Evolutionary conservation across 2,329 filamentous ascomycete species (phyloP), one percentile per base, ranked within the genome.

Genomic region (Rugonectria rugulosa): DNA sequence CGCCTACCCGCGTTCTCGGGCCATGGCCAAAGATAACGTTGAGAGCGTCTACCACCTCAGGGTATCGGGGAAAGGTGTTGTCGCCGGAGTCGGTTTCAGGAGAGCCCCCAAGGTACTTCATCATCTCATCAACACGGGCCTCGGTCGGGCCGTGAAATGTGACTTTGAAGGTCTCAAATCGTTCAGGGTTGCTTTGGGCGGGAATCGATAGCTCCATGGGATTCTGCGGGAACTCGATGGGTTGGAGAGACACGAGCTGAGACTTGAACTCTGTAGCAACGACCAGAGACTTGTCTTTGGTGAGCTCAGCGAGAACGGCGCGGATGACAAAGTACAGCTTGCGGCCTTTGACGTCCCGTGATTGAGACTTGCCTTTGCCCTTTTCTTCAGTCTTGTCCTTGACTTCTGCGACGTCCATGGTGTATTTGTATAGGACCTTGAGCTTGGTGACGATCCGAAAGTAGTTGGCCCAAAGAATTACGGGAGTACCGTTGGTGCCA

Each of bases 391-490:
- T 42, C 32, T 51, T 44, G 0, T 57, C 31, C 20, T 24, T 40
- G 3, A 68, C 36, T 27, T 73, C 67, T 2, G 56, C 62, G 10
- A 78, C 74, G 2, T 74, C 68, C 9, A 85, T 56, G 3, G 71
- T 73, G 65, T 85, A 85, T 53, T 75, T 79, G 65, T 74, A 78
- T 5, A 83, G 54, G 0, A 61, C 55, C 2, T 71, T 63, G 0
- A 70, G 63, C 34, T 74, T 73, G 7, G 80, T 59, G 6, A 72
- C 64, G 42, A 86, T 53, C 2, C 70, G 70, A 61, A 83, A 85
- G 61, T 81, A 85, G 66, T 86, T 86, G 5, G 81, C 73, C 80
- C 81, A 85, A 0, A 86, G 70, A 2, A 71, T 62, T 3, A 82
- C 76, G 0, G 66, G 38, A 2, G 41, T 68, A 4, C 83, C 83